phyloP scores from a whole-genome alignment of 129 eudicot genomes.

The Lonicera japonica region DNA sequence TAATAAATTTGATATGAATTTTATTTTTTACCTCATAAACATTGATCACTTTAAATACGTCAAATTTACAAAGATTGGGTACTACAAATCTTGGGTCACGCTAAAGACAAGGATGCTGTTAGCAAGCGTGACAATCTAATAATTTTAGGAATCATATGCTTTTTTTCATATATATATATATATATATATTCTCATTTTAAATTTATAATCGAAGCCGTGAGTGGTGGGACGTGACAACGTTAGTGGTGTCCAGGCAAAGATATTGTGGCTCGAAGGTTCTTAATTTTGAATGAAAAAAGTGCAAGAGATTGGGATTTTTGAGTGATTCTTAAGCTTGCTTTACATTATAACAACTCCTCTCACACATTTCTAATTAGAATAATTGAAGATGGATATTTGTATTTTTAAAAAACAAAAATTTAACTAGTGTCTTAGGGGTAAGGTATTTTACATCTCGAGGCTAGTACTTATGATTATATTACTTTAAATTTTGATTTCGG shows the following conservation, averaged over 20 bases:
- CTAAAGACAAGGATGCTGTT: not conserved
- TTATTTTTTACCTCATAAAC: too few species aligned
- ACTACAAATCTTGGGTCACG: not conserved
- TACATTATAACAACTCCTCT: not conserved
- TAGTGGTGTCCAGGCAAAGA: not conserved
- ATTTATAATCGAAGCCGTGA: constrained; percentile 1
- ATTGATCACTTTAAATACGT: too few species aligned
- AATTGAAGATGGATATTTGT: too few species aligned
- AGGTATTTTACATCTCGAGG: too few species aligned
- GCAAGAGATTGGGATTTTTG: not conserved
- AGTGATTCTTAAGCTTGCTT: constrained; percentile 3
- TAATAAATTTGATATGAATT: too few species aligned
- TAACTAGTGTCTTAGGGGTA: too few species aligned
- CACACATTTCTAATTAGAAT: not conserved
- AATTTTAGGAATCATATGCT: not conserved
- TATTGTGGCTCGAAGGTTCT: not conserved
- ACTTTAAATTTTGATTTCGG: too few species aligned
- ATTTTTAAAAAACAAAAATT: too few species aligned
- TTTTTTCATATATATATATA: not conserved
- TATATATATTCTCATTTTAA: too few species aligned
- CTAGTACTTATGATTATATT: too few species aligned
- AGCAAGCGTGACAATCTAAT: constrained; percentile 3
- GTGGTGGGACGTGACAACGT: constrained; percentile 4
- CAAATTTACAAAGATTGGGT: too few species aligned
- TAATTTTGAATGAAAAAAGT: not conserved